Evolutionary conservation across 2,329 filamentous ascomycete genomes (phyloP), one percentile per base, ranked within the genome.

Genomic region (Colletotrichum simmondsii): DNA sequence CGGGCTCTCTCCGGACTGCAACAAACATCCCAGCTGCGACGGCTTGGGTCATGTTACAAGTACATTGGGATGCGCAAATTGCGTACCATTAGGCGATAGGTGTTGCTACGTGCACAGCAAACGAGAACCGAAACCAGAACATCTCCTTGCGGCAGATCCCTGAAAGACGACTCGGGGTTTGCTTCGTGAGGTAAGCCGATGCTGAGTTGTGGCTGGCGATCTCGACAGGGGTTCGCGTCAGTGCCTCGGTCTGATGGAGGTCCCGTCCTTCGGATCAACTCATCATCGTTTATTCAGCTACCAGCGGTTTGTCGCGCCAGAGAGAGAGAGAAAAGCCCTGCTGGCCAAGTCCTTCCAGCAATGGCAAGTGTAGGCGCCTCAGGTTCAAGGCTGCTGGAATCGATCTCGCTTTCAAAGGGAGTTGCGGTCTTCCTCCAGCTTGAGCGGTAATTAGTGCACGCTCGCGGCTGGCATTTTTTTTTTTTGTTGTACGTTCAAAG

Each of bases 191-290:
- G 74, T 67, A 72, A 72, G 54, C 74, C 74, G 72, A 75, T 65
- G 70, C 60, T 73, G 57, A 64, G 46, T 61, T 68, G 68, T 75
- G 71, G 73, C 68, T 74, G 74, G 65, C 74, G 72, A 75, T 74
- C 73, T 59, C 57, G 59, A 35, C 74, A 75, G 72, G 72, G 74
- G 57, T 74, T 58, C 63, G 46, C 28, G 46, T 71, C 62, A 53
- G 65, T 59, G 22, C 62, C 65, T 73, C 70, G 70, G 70, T 70
- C 73, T 74, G 54, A 66, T 64, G 65, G 69, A 74, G 57, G 63
- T 62, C 7, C 22, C 52, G 63, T 62, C 57, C 64, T 37, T 68
- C 24, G 68, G 70, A 65, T 60, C 66, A 67, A 72, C 70, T 72
- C 65, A 70, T 60, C 65, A 65, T 69, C 42, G 46, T 69, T 69